Evolutionary conservation across 1,284 basidiomycete species (phyloP).

Genomic region (Ganoderma resinaceum): DNA sequence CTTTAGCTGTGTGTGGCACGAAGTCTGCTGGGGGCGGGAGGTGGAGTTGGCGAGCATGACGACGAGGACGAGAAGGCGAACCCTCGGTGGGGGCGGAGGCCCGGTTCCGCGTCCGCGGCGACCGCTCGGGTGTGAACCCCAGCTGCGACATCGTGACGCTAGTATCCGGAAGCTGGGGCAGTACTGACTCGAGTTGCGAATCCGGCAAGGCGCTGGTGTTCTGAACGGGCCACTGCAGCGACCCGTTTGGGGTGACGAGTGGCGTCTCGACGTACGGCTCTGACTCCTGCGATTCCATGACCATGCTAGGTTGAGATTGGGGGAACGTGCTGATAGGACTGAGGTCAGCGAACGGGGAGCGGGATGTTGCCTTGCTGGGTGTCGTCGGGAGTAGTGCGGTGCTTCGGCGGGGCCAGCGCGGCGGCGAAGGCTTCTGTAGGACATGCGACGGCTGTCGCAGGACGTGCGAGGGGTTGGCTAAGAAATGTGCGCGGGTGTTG

Average conservation of each 20-base stretch:
- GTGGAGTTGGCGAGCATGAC: conserved; percentile 8
- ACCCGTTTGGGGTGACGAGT: conserved; percentile 60
- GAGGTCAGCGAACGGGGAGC: conserved; percentile 10
- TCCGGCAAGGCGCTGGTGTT: conserved; percentile 43
- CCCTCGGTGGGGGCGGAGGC: background rate
- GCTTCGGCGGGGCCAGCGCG: conserved; percentile 7
- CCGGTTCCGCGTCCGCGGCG: conserved; percentile 25
- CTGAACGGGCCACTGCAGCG: conserved; percentile 50
- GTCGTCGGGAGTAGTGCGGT: conserved; percentile 19
- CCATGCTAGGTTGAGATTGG: conserved; percentile 28
- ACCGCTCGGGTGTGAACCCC: conserved; percentile 40
- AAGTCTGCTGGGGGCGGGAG: conserved; percentile 22
- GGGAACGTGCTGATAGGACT: conserved; percentile 20
- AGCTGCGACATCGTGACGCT: conserved; percentile 46
- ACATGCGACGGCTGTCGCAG: background rate
- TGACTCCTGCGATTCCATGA: conserved; percentile 50
- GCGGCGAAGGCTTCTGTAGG: background rate
- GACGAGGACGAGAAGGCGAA: conserved; percentile 7
- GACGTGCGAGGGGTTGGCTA: conserved; percentile 3
- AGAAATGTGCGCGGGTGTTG: conserved; percentile 17
- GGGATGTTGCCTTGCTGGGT: conserved; percentile 13
- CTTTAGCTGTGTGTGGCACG: conserved; percentile 8
- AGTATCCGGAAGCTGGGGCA: conserved; percentile 36
- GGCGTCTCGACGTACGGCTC: conserved; percentile 57
- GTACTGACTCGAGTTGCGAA: conserved; percentile 47